Percentiles rank a stretch among this genome's conserved stretches.
These are phyloP conservation scores for Colletotrichum phormii DNA, from an alignment of 2,329 filamentous ascomycete species.

Conservation along the genomic window DNA sequence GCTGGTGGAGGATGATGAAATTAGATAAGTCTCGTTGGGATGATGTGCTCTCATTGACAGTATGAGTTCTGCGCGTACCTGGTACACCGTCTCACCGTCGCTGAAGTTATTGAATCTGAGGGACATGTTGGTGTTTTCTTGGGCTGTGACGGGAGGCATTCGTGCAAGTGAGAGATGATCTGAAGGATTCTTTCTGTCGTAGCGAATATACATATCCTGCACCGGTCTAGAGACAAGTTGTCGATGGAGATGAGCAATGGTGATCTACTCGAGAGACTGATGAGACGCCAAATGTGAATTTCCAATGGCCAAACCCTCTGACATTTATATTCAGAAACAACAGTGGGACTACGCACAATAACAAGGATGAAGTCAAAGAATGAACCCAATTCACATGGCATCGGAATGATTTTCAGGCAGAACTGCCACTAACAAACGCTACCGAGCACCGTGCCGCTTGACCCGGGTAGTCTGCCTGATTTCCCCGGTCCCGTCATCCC, in stretches of 20 bases:
- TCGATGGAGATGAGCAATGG: background rate
- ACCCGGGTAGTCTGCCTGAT: constrained; percentile 3
- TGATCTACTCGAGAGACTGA: background rate
- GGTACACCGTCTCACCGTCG: constrained; percentile 17
- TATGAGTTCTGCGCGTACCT: background rate
- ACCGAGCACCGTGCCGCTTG: background rate
- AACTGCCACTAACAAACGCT: background rate
- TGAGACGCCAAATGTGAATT: no score
- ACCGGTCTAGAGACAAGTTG: background rate
- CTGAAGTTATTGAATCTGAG: constrained; percentile 12
- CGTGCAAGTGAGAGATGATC: background rate
- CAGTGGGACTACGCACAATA: no score
- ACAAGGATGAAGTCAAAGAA: background rate
- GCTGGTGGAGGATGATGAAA: background rate
- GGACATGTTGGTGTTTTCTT: background rate
- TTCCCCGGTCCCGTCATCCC: background rate
- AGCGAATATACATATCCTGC: background rate
- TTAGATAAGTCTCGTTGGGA: background rate
- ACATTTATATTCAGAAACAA: background rate
- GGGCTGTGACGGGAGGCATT: background rate
- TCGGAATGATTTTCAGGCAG: background rate
- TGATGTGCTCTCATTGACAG: no score
- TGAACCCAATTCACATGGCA: background rate
- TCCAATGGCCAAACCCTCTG: background rate
- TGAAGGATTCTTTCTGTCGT: background rate